Percentiles rank a stretch among this genome's conserved stretches.
These are phyloP conservation scores for Kodamaea sp. DNA, from an alignment of 1,139 yeast genomes.

Conservation along the genomic window DNA sequence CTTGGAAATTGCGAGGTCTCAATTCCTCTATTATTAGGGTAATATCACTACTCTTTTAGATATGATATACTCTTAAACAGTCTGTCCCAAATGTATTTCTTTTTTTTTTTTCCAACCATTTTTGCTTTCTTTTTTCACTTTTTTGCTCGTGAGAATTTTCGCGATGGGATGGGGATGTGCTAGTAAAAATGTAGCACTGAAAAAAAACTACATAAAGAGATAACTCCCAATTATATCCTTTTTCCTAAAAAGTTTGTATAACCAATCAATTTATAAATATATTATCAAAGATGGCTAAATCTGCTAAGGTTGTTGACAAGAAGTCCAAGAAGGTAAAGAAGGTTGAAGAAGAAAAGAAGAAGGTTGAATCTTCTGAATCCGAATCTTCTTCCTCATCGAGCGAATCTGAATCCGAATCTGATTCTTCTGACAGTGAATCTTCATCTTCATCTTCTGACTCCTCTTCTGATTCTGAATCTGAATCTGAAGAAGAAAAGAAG, in stretches of 20 bases:
- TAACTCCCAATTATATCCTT: not conserved
- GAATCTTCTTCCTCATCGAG: conserved; percentile 23
- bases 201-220: conserved; percentile 8
- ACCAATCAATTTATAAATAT: conserved; percentile 25
- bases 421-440: conserved; percentile 13
- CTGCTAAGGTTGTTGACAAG: conserved; percentile 23
- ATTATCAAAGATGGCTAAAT: conserved; percentile 20
- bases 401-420: conserved; percentile 15
- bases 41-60: no score
- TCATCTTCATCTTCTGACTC: conserved; percentile 20
- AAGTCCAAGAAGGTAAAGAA: conserved; percentile 29
- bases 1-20: no score
- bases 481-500: conserved; percentile 22
- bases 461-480: conserved; percentile 18
- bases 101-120: no score
- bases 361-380: conserved; percentile 17
- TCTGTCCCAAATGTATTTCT: no score
- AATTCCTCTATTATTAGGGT: no score
- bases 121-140: not conserved
- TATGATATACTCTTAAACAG: no score
- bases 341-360: conserved; percentile 20
- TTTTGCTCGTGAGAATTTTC: conserved; percentile 2
- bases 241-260: conserved; percentile 1
- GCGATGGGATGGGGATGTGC: not conserved
- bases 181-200: not conserved